These are phyloP conservation scores for Solanum hybrid DNA, from an alignment of 305 asterid species.

Conservation along the genomic window DNA sequence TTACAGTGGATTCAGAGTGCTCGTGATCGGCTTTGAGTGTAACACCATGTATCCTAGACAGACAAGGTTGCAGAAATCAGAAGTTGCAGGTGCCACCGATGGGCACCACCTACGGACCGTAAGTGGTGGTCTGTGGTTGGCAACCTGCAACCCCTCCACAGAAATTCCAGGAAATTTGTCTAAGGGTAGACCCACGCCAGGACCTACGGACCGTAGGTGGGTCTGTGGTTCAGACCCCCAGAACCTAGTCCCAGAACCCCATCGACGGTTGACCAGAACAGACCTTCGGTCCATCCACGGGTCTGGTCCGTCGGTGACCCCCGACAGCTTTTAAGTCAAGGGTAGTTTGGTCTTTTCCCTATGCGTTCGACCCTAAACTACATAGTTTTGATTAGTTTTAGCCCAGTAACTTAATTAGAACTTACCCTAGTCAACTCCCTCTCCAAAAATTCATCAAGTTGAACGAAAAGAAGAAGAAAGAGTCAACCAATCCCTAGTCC, in stretches of 20 bases:
- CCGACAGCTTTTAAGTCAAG: neutral
- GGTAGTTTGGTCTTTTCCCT: neutral
- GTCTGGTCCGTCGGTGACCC: neutral
- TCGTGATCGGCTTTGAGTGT: neutral
- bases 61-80: neutral
- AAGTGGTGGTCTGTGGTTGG: neutral
- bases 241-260: neutral
- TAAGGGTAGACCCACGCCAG: neutral
- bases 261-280: neutral
- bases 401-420: neutral
- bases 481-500: neutral
- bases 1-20: neutral
- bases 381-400: neutral
- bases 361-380: neutral
- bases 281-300: neutral
- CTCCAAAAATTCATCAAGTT: neutral
- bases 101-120: neutral
- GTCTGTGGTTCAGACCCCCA: neutral
- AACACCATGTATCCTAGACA: neutral
- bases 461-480: neutral
- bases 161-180: neutral
- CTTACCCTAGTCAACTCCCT: neutral
- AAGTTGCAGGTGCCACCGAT: neutral
- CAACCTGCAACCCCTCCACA: neutral
- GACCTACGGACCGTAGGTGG: neutral